A percentile compares a stretch with the other conserved stretches of the same genome.
Evolutionary conservation across 73 alveolate species (phyloP).

Genomic region (Paramecium pentaurelia): DNA sequence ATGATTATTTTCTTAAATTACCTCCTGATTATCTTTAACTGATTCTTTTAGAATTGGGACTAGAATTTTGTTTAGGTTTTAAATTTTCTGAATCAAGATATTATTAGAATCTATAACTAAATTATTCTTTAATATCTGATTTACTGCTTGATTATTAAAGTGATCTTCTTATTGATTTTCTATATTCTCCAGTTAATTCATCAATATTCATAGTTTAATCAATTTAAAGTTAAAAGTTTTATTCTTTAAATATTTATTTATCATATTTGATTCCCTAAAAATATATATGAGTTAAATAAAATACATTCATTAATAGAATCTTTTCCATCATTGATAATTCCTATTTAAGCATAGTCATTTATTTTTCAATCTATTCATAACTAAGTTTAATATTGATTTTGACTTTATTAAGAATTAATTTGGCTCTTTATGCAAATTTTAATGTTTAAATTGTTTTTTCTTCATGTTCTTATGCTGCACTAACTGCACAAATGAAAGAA

Average conservation of each 20-base stretch:
- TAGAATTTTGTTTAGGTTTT: not conserved
- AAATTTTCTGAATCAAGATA: not conserved
- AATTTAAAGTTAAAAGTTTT: not conserved
- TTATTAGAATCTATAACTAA: conserved; percentile 9
- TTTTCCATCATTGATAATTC: conserved; percentile 34
- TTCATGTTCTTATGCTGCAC: conserved; percentile 48
- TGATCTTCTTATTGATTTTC: conserved; percentile 11
- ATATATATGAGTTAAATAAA: not conserved
- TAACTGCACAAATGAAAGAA: conserved; percentile 57
- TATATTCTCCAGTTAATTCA: not conserved
- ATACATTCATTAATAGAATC: not conserved
- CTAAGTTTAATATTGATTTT: conserved; percentile 44
- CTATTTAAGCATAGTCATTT: not conserved
- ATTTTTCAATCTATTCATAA: conserved; percentile 51
- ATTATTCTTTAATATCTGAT: conserved; percentile 32
- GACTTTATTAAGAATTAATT: conserved; percentile 39
- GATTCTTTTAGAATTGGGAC: not conserved
- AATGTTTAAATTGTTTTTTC: conserved; percentile 49
- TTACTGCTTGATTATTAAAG: not conserved
- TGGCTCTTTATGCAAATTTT: conserved; percentile 58
- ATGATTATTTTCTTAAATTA: not conserved
- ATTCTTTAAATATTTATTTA: not conserved
- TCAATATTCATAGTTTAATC: not conserved
- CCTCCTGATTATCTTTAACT: not conserved
- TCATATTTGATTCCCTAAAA: conserved; percentile 34